phyloP scores from a whole-genome alignment of 495 filamentous ascomycete genomes.

The Usnea hakonensis region DNA sequence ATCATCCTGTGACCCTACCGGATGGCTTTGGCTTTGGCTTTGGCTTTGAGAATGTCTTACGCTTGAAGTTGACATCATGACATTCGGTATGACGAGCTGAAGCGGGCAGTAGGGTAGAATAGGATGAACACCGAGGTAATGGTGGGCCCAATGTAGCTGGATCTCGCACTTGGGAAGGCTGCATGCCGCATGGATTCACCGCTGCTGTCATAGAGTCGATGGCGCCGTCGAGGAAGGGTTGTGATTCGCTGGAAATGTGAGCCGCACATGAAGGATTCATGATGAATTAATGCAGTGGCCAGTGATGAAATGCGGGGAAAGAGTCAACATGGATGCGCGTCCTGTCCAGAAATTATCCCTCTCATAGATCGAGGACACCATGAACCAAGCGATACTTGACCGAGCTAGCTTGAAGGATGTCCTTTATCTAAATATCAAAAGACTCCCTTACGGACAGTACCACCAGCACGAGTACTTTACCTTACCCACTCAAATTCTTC shows the following conservation, averaged over 20 bases:
- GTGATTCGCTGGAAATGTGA: background rate
- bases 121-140: background rate
- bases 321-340: no score
- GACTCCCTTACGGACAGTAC: no score
- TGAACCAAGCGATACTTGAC: no score
- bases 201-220: background rate
- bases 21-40: background rate
- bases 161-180: background rate
- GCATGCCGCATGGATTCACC: background rate
- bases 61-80: conserved; percentile 1
- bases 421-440: no score
- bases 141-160: background rate
- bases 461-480: no score
- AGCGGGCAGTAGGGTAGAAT: background rate
- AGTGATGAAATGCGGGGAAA: conserved; percentile 4
- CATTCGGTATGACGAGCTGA: background rate
- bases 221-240: background rate
- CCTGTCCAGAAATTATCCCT: no score
- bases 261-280: no score
- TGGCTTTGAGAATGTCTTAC: no score
- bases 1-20: background rate
- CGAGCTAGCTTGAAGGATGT: no score
- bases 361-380: no score
- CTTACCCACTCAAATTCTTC: no score
- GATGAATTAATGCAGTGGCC: no score